Base-by-base conservation (phyloP, 805 yeast genomes). In the Candida sonorensis region DNA sequence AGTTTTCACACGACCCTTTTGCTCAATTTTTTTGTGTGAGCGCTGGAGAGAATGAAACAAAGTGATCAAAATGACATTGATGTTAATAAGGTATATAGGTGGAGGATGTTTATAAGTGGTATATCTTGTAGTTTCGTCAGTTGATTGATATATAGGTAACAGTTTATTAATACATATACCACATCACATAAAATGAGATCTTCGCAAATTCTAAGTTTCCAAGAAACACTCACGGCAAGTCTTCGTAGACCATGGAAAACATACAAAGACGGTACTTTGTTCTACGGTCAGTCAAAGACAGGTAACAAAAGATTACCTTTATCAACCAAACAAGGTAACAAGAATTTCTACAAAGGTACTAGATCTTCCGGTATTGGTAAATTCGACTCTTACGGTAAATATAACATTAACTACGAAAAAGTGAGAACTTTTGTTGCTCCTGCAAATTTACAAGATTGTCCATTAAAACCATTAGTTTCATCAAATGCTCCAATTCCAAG, bases 341-440 rank as follows among this genome's bases (percentile, higher is more conserved):
- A 88, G 65, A 80, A 83, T 48, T 83, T 69, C 62, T 92, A 92
- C 64, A 92, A 92, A 59, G 99, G 99, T 66, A 92, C 97, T 15
- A 75, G 97, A 37, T 84, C 98, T 5, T 73, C 94, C 3, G 97
- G 97, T 57, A 75, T 86, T 41, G 99, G 99, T 55, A 68, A 66
- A 33, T 75, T 80, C 52, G 81, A 92, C 33, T 65, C 68, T 22
- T 69, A 67, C 39, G 97, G 95, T 33, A 71, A 73, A 15, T 92
- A 86, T 58, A 64, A 73, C 6, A 72, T 92, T 40, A 72, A 84
- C 61, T 90, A 94, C 85, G 59, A 61, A 27, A 86, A 80, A 52
- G 97, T 90, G 19, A 72, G 96, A 49, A 86, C 97, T 0, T 92
- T 79, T 59, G 95, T 84, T 3, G 86, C 77, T 8, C 98, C 98